These are phyloP conservation scores for Cichorium intybus DNA, from an alignment of 140 eudicot genomes.

Conservation along the genomic window DNA sequence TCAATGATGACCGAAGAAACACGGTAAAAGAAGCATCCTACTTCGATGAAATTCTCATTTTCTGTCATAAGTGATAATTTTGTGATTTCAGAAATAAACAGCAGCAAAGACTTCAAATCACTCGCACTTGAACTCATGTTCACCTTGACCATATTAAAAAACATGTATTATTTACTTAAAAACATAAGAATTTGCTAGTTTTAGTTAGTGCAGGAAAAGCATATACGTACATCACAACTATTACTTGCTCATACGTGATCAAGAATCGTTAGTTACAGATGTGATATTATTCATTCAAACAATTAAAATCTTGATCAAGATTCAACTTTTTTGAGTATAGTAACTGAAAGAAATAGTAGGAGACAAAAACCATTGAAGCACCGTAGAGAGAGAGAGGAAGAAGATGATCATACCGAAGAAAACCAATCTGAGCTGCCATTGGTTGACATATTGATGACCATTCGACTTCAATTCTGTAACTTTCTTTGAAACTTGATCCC, in stretches of 20 bases:
- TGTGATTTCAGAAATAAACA: slow-evolving; percentile 48
- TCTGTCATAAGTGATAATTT: slow-evolving; percentile 28
- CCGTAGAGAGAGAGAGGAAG: neutral
- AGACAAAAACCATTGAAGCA: neutral
- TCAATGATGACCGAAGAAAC: slow-evolving; percentile 42
- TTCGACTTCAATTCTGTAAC: slow-evolving; percentile 3
- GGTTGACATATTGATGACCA: slow-evolving; percentile 23
- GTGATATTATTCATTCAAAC: neutral
- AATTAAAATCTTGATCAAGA: neutral
- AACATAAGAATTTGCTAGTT: neutral
- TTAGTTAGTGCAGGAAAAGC: neutral
- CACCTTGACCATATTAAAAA: slow-evolving; percentile 24
- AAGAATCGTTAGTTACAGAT: neutral
- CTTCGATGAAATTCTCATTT: slow-evolving; percentile 36
- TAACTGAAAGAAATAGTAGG: neutral
- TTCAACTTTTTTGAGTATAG: neutral
- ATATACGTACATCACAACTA: neutral
- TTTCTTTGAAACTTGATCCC: slow-evolving; percentile 2
- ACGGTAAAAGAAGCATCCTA: slow-evolving; percentile 62
- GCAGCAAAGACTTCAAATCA: slow-evolving; percentile 46
- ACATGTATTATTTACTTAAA: neutral
- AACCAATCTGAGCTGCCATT: slow-evolving; percentile 35
- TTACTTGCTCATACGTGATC: neutral
- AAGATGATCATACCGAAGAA: slow-evolving; percentile 32
- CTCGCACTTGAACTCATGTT: slow-evolving; percentile 29